These are phyloP conservation scores for Teratosphaeria nubilosa DNA, from an alignment of 2,329 filamentous ascomycete genomes.

Conservation along the genomic window DNA sequence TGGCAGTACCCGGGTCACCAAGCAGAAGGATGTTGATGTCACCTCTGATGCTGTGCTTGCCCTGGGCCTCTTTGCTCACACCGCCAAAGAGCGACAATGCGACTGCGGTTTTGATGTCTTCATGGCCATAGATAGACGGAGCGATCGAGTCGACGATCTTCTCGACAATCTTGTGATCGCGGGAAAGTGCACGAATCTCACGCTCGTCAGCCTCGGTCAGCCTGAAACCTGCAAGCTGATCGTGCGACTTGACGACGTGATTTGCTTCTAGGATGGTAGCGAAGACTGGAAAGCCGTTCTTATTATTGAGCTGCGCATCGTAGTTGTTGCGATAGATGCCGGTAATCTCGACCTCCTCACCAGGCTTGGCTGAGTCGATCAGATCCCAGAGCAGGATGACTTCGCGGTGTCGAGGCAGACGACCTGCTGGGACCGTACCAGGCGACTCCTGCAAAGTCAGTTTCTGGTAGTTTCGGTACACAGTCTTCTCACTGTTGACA, in stretches of 20 bases:
- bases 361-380: slow-evolving; percentile 92
- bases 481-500: slow-evolving; percentile 91
- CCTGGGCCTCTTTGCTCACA: slow-evolving; percentile 82
- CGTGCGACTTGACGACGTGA: slow-evolving; percentile 91
- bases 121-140: slow-evolving; percentile 93
- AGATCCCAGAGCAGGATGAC: slow-evolving; percentile 95
- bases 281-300: slow-evolving; percentile 97
- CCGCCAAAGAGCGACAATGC: slow-evolving; percentile 91
- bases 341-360: slow-evolving; percentile 94
- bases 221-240: slow-evolving; percentile 92
- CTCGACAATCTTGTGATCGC: slow-evolving; percentile 84
- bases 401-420: slow-evolving; percentile 83
- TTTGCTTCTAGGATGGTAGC: slow-evolving; percentile 96
- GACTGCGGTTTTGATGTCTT: slow-evolving; percentile 93
- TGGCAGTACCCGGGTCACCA: slow-evolving; percentile 93
- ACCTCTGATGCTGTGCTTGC: slow-evolving; percentile 81
- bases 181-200: slow-evolving; percentile 74
- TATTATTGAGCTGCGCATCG: slow-evolving; percentile 93
- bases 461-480: slow-evolving; percentile 98
- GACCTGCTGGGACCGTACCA: slow-evolving; percentile 89
- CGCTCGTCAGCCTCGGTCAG: slow-evolving; percentile 93
- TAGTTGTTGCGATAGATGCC: slow-evolving; percentile 98
- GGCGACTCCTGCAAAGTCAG: slow-evolving; percentile 94
- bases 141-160: slow-evolving; percentile 89
- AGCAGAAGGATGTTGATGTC: slow-evolving; percentile 97